Percentiles rank a stretch among this genome's conserved stretches.
Conservation (phyloP, 1,284 basidiomycete genomes). For the Cutaneotrichosporon arboriforme region DNA sequence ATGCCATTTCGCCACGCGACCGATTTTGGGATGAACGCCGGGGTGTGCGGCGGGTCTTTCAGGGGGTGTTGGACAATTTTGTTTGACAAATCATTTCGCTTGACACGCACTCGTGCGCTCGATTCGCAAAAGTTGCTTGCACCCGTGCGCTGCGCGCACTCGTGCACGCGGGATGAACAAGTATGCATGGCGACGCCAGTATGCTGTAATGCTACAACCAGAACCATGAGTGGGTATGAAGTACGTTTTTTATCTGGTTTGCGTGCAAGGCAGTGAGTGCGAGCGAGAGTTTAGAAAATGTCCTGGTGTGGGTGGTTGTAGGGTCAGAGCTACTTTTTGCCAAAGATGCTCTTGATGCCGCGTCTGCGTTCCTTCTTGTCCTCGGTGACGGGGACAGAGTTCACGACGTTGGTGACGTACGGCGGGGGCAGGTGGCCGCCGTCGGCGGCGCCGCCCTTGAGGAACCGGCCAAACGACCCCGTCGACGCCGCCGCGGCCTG, state of each 20-base stretch:
- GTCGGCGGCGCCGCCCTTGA: conserved; percentile 6
- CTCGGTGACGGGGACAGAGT: conserved; percentile 1
- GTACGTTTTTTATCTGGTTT: background rate
- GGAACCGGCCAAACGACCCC: conserved; percentile 22
- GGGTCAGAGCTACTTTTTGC: conserved; percentile 8
- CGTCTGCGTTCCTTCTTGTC: conserved; percentile 19
- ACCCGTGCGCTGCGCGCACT: too few species aligned
- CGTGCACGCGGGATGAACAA: too few species aligned
- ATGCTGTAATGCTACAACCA: conserved; percentile 7
- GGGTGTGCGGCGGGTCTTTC: too few species aligned
- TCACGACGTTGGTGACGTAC: conserved; percentile 6
- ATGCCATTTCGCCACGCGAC: conserved; percentile 14
- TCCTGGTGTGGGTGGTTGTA: background rate
- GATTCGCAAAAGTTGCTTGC: too few species aligned
- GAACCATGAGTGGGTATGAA: background rate
- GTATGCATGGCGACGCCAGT: conserved; percentile 1
- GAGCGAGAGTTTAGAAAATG: background rate
- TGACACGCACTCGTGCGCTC: too few species aligned
- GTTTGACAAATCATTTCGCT: too few species aligned
- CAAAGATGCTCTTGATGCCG: conserved; percentile 20
- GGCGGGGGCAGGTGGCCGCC: background rate
- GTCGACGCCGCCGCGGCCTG: conserved; percentile 19
- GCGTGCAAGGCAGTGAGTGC: too few species aligned
- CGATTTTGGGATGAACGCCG: background rate
- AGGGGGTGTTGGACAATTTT: too few species aligned